A percentile compares a stretch with the other conserved stretches of the same genome.
These are phyloP conservation scores for Pyrenophora seminiperda DNA, from an alignment of 2,329 filamentous ascomycete species.

Conservation along the genomic window DNA sequence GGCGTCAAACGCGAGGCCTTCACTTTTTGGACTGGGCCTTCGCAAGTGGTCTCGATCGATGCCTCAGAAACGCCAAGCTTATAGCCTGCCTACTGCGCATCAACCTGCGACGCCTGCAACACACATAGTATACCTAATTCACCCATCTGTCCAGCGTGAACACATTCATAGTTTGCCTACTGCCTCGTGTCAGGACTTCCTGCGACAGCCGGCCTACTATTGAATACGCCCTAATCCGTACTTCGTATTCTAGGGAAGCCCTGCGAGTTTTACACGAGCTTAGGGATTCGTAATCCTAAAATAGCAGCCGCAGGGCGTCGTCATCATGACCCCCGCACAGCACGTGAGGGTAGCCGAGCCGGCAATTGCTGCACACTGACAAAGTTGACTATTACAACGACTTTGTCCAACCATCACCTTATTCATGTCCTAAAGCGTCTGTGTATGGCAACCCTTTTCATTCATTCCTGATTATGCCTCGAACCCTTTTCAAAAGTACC, in stretches of 20 bases:
- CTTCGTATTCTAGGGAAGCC: background rate
- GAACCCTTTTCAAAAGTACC: background rate
- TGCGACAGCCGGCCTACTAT: too few relatives aligned
- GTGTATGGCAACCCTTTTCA: background rate
- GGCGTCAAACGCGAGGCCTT: slow-evolving; percentile 5
- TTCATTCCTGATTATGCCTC: background rate
- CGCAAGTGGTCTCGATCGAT: background rate
- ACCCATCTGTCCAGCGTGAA: background rate
- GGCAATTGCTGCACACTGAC: background rate
- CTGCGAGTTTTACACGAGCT: background rate
- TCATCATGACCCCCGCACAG: slow-evolving; percentile 6
- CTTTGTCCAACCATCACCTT: background rate
- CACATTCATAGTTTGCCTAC: too few relatives aligned
- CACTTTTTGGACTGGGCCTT: slow-evolving; percentile 3
- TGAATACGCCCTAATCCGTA: too few relatives aligned
- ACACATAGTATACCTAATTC: background rate
- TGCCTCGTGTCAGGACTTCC: too few relatives aligned
- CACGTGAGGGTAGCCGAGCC: background rate
- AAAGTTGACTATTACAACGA: background rate
- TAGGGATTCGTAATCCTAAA: too few relatives aligned
- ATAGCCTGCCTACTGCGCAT: slow-evolving; percentile 8
- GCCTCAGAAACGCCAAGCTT: slow-evolving; percentile 5
- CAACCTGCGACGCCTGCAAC: slow-evolving; percentile 4
- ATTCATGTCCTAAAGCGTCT: background rate
- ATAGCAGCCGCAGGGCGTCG: too few relatives aligned